Evolutionary conservation across 805 yeast genomes (phyloP), one percentile per base, ranked within the genome.

Genomic region (Schwanniomyces yamadae): DNA sequence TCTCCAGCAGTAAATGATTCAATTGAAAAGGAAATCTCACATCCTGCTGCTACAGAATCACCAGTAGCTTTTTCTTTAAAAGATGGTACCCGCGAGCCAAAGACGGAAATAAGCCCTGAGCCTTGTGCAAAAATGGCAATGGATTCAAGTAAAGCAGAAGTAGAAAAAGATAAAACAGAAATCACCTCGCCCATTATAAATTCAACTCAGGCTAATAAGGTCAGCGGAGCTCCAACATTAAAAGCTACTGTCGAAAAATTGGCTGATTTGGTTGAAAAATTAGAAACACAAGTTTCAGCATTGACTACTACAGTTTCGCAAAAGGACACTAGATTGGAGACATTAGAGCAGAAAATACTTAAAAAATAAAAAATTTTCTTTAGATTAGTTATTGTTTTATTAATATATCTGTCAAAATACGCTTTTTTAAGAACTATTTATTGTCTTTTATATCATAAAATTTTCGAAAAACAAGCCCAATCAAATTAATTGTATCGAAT

Each of bases 171-270:
- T 35, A 41, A 43, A 33, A 36, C 29, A 39, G 37, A 19, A 19
- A 31, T 10, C 3, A 21, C 25, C 12, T 23, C 33, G 14, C 27
- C 21, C 10, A 23, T 21, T 4, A 15, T 11, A 24, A 16, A 32
- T 20, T 27, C n/a, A n/a, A n/a, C 23, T 16, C 35, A 31, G 18
- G 5, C 28, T 6, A 44, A 41, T 17, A 41, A 30, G 20, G 33
- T 52, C 5, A 29, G 48, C 2, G 46, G 73, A 18, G 77, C 85
- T 13, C 71, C 84, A 21, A 84, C 89, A 0, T 67, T 85, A 41
- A 82, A 82, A 50, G 82, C 77, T 7, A 78, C 88, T 1, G 81
- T 84, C 21, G 91, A 82, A 45, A 81, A 75, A 44, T 65, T 85
- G 36, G 77, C 84, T 4, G 40, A 62, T 2, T 58, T 85, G 22